Conservation (phyloP, 163 green algal genomes). For the Prototheca wickerhamii region DNA sequence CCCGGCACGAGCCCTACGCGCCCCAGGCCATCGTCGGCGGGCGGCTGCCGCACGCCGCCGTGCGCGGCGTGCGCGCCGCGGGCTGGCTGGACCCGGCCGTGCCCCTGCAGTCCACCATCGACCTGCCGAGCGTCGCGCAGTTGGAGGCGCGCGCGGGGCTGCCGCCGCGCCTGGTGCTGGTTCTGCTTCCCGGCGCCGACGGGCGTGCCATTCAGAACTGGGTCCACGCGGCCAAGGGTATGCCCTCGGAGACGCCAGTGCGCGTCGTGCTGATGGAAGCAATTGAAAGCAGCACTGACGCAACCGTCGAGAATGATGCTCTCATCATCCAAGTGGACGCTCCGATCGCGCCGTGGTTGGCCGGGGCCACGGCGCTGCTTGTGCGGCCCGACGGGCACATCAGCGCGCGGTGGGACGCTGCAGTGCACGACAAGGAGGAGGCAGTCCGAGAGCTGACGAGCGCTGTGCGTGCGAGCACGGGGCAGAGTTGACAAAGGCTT, state of each 20-base stretch:
- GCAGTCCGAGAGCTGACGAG: neutral
- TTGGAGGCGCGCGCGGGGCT: no score
- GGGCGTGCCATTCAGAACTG: no score
- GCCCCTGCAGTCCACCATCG: constrained; percentile 1
- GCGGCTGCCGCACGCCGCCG: constrained; percentile 41
- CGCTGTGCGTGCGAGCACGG: neutral
- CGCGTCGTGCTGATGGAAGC: neutral
- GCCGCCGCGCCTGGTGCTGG: neutral
- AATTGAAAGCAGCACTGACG: no score
- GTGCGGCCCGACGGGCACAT: constrained; percentile 73
- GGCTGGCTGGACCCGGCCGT: neutral
- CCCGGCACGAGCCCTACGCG: constrained; percentile 28
- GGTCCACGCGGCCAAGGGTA: neutral
- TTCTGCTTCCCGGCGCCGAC: neutral
- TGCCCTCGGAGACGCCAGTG: neutral
- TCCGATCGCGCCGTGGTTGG: no score
- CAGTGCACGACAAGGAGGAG: neutral
- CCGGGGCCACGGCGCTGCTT: constrained; percentile 35
- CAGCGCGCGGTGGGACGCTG: constrained; percentile 35
- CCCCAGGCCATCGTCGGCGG: constrained; percentile 35
- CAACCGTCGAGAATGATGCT: no score
- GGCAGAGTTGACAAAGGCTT: no score
- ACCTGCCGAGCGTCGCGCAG: neutral
- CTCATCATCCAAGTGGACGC: no score
- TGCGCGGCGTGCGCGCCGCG: constrained; percentile 15